Evolutionary conservation across 805 yeast species (phyloP).

Genomic region (Pichia exigua): DNA sequence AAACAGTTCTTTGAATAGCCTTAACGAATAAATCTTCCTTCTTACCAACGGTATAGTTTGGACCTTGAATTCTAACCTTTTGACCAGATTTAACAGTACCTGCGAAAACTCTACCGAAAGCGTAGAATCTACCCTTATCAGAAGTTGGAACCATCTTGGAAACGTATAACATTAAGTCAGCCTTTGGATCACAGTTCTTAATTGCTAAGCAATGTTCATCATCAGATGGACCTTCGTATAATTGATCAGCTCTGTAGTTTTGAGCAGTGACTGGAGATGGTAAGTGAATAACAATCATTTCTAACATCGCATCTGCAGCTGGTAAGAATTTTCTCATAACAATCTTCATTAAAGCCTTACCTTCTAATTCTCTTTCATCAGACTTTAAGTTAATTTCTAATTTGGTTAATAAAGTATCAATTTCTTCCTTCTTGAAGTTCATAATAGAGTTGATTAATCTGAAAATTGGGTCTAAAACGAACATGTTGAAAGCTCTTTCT

Average conservation of each 20-base stretch:
- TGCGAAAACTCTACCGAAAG: slow-evolving; percentile 99
- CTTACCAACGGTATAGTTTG: slow-evolving; percentile 98
- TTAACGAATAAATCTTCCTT: slow-evolving; percentile 95
- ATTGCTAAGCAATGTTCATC: slow-evolving; percentile 87
- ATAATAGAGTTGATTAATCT: slow-evolving; percentile 93
- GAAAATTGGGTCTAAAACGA: slow-evolving; percentile 98
- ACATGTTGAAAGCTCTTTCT: slow-evolving; percentile 99
- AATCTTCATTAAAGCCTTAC: slow-evolving; percentile 95
- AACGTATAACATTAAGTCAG: slow-evolving; percentile 97
- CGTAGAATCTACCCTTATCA: slow-evolving; percentile 99
- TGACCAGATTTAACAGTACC: slow-evolving; percentile 99
- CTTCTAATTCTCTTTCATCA: slow-evolving; percentile 97
- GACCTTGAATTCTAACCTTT: slow-evolving; percentile 99
- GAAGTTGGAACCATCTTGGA: slow-evolving; percentile 99
- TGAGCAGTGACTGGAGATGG: slow-evolving; percentile 99
- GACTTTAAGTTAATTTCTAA: slow-evolving; percentile 89
- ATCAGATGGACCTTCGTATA: slow-evolving; percentile 97
- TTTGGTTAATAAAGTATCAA: slow-evolving; percentile 84
- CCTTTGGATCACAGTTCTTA: slow-evolving; percentile 97
- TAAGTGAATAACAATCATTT: slow-evolving; percentile 96
- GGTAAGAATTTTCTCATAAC: slow-evolving; percentile 99
- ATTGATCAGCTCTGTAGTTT: slow-evolving; percentile 96
- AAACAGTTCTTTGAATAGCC: slow-evolving; percentile 97
- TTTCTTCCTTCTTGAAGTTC: slow-evolving; percentile 99
- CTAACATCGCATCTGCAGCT: slow-evolving; percentile 98